Percentiles rank a stretch among this genome's conserved stretches.
phyloP scores from a whole-genome alignment of 1,284 basidiomycete species.

The Rhodotorula sp. region DNA sequence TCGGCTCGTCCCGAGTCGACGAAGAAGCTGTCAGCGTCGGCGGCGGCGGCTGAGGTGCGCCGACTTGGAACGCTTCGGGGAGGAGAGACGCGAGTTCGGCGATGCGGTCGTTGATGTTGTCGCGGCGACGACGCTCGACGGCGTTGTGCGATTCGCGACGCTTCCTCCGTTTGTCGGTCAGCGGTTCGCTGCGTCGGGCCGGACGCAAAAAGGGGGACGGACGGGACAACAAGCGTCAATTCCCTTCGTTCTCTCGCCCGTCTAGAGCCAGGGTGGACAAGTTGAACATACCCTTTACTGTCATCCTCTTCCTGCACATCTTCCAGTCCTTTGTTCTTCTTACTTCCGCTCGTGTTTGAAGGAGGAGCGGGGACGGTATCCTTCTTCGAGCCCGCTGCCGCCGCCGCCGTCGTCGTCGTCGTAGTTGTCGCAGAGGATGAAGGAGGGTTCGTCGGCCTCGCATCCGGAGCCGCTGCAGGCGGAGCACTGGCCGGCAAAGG shows the following conservation, averaged over 20 bases:
- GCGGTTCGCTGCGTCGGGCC: constrained; percentile 3
- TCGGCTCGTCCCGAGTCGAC: constrained; percentile 39
- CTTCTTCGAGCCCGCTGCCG: not conserved
- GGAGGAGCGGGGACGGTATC: not conserved
- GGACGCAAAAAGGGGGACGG: not conserved
- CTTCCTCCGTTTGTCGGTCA: constrained; percentile 68
- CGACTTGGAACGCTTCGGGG: constrained; percentile 59
- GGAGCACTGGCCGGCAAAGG: constrained; percentile 3
- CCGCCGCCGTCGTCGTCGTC: not conserved
- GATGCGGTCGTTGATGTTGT: constrained; percentile 94
- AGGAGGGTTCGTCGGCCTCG: not conserved
- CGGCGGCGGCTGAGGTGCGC: constrained; percentile 72
- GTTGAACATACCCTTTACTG: not conserved
- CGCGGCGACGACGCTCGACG: constrained; percentile 77
- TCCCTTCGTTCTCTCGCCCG: constrained; percentile 22
- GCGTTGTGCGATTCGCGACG: constrained; percentile 84
- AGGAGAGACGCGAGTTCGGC: constrained; percentile 81
- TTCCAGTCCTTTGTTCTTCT: constrained; percentile 24
- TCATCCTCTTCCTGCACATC: constrained; percentile 35
- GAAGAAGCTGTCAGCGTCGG: constrained; percentile 74
- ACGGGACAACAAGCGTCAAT: not conserved
- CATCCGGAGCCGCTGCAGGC: not conserved
- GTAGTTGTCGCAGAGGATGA: not conserved
- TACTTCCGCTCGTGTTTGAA: not conserved
- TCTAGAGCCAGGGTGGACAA: no score